Conservation (phyloP, 495 filamentous ascomycete species). For the Hyaloscypha variabilis region DNA sequence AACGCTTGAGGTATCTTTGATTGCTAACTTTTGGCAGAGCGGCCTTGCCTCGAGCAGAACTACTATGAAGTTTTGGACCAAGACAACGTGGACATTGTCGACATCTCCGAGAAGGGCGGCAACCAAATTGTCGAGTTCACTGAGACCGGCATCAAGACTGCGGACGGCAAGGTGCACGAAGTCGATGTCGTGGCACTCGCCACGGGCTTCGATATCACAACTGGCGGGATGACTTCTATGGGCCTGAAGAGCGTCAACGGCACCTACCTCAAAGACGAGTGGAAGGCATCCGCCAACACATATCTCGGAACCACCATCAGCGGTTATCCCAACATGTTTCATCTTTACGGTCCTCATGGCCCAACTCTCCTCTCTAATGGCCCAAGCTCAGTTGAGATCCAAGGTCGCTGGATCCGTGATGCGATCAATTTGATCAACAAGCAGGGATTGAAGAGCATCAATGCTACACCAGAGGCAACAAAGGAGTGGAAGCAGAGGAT, state of each 20-base stretch:
- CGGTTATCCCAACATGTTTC: conserved; percentile 57
- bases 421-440: conserved; percentile 44
- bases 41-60: conserved; percentile 55
- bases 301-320: conserved; percentile 50
- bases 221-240: conserved; percentile 49
- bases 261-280: conserved; percentile 46
- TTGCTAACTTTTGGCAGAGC: conserved; percentile 30
- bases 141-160: conserved; percentile 43
- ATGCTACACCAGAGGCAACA: conserved; percentile 47
- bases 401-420: conserved; percentile 56
- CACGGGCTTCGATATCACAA: conserved; percentile 55
- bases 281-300: conserved; percentile 48
- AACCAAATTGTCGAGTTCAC: conserved; percentile 53
- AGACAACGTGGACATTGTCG: conserved; percentile 49
- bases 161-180: conserved; percentile 43
- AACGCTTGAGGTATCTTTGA: neutral
- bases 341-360: conserved; percentile 38
- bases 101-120: conserved; percentile 23
- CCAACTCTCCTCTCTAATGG: conserved; percentile 31
- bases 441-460: conserved; percentile 47
- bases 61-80: conserved; percentile 63
- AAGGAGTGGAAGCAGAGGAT: conserved; percentile 49
- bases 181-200: conserved; percentile 50
- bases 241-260: conserved; percentile 45
- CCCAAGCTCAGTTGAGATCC: conserved; percentile 46